Evolutionary conservation across 2,329 filamentous ascomycete species (phyloP).

Genomic region (Cylindrodendrum hubeiense): DNA sequence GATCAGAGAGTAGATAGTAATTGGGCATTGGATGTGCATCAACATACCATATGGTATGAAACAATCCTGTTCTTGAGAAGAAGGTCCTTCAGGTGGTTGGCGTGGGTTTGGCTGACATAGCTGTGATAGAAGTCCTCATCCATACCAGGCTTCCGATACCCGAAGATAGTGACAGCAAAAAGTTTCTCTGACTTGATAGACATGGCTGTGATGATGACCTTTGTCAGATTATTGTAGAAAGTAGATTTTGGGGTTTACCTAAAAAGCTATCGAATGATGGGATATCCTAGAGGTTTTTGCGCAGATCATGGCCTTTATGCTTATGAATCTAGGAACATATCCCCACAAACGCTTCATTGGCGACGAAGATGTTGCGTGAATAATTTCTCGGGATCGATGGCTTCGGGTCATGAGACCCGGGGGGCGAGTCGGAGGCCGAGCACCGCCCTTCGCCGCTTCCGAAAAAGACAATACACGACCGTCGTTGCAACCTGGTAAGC

Average conservation of each 20-base stretch:
- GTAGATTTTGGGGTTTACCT: not conserved
- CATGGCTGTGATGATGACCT: conserved; percentile 7
- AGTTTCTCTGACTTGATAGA: conserved; percentile 19
- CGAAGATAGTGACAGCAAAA: conserved; percentile 39
- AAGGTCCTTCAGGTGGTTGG: conserved; percentile 35
- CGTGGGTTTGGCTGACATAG: conserved; percentile 38
- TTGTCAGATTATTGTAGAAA: not conserved
- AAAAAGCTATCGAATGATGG: not conserved
- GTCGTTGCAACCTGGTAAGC: conserved; percentile 1
- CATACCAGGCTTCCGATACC: conserved; percentile 37
- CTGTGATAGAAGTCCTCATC: conserved; percentile 38
- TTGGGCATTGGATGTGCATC: too few species aligned
- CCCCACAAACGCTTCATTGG: not conserved
- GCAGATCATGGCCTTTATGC: conserved; percentile 23
- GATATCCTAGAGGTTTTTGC: not conserved
- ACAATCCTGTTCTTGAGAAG: conserved; percentile 39
- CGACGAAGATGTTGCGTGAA: not conserved
- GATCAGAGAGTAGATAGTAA: too few species aligned
- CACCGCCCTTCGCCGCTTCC: conserved; percentile 27
- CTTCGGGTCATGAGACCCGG: conserved; percentile 19
- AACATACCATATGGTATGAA: conserved; percentile 38
- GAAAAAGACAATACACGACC: conserved; percentile 22
- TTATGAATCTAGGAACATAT: not conserved
- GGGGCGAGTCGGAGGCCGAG: conserved; percentile 37
- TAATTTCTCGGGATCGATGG: conserved; percentile 8